A percentile compares a stretch with the other conserved stretches of the same genome.
Conservation (phyloP, 306 rosid species). For the Vigna nakashimae region DNA sequence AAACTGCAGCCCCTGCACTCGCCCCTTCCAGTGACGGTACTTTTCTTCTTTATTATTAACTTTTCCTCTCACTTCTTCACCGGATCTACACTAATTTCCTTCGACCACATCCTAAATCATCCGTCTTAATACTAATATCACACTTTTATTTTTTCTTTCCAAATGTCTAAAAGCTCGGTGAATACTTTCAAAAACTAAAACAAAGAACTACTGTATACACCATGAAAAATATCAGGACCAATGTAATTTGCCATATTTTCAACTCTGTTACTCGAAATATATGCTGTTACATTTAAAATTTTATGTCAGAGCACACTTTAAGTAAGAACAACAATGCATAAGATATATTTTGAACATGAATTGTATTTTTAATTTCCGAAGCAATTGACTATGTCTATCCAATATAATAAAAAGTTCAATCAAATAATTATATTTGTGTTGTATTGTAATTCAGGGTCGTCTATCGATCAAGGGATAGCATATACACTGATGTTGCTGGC, state of each 20-base stretch:
- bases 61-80: background rate
- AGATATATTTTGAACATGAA: background rate
- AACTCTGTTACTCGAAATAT: too few species aligned
- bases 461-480: constrained; percentile 78
- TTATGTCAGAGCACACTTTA: too few species aligned
- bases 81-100: constrained; percentile 7
- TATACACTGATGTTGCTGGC: constrained; percentile 69
- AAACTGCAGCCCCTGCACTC: constrained; percentile 65
- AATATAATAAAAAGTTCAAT: background rate
- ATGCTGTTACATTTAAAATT: too few species aligned
- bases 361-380: background rate
- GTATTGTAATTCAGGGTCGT: constrained; percentile 52
- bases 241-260: too few species aligned
- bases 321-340: background rate
- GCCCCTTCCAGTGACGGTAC: constrained; percentile 77
- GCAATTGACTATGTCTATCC: too few species aligned
- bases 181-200: too few species aligned
- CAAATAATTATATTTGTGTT: background rate
- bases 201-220: too few species aligned
- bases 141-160: too few species aligned
- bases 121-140: too few species aligned
- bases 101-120: too few species aligned
- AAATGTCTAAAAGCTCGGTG: too few species aligned
- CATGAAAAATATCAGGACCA: too few species aligned
- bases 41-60: background rate